These are phyloP conservation scores for Trichoderma endophyticum DNA, from an alignment of 2,329 filamentous ascomycete genomes.

Conservation along the genomic window DNA sequence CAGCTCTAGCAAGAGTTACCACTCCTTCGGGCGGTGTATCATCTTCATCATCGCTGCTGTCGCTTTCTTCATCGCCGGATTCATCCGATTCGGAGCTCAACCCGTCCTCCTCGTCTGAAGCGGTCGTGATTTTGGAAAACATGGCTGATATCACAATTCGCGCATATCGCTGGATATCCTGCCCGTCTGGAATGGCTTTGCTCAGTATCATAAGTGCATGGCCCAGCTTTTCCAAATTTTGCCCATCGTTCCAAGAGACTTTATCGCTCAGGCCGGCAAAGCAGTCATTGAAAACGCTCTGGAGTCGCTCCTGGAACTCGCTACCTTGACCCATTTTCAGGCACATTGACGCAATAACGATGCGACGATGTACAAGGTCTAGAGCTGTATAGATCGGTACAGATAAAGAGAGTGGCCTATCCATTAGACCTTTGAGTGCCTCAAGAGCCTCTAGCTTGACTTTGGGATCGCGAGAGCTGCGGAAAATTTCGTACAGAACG, in stretches of 20 bases:
- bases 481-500: slow-evolving; percentile 25
- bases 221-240: slow-evolving; percentile 22
- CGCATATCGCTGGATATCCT: slow-evolving; percentile 21
- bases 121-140: slow-evolving; percentile 24
- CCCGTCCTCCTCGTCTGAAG: not conserved
- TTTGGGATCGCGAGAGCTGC: slow-evolving; percentile 21
- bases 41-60: slow-evolving; percentile 5
- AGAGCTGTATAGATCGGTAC: slow-evolving; percentile 22
- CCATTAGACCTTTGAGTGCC: slow-evolving; percentile 21
- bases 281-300: slow-evolving; percentile 23
- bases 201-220: slow-evolving; percentile 23
- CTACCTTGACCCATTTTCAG: slow-evolving; percentile 24
- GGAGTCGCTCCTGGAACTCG: slow-evolving; percentile 25
- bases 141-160: slow-evolving; percentile 26
- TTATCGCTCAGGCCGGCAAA: slow-evolving; percentile 24
- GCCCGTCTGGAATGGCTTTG: slow-evolving; percentile 11
- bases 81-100: not conserved
- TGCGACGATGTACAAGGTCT: slow-evolving; percentile 14
- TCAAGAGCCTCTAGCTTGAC: slow-evolving; percentile 23
- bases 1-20: not conserved
- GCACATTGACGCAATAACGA: slow-evolving; percentile 26
- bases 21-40: not conserved
- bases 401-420: slow-evolving; percentile 23
- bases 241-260: slow-evolving; percentile 27
- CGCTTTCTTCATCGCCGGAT: not conserved